Evolutionary conservation across 495 filamentous ascomycete genomes (phyloP), one percentile per base, ranked within the genome.

Genomic region (Xylaria castorea): DNA sequence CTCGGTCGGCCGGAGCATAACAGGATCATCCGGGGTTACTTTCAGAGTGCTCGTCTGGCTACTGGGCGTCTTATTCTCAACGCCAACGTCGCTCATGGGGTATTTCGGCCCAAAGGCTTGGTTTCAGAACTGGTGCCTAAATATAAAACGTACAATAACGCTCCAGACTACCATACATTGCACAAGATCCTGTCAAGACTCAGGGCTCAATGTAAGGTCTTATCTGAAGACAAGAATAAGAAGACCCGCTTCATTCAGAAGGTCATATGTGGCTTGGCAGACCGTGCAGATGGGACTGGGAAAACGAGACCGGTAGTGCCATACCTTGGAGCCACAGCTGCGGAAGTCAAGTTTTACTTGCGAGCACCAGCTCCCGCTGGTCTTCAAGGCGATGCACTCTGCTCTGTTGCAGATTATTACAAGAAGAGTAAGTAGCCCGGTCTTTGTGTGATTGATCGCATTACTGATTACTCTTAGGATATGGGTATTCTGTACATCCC

Each of bases 41-140:
- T 92, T 71, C 84, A 90, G 66, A 92, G 90, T 79, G 87, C 90
- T 20, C 89, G 91, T 30, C 83, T 87, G 0, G 90, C 89, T 11
- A 92, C 92, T 4, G 86, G 88, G 4, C 86, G 91, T 7, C 74
- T 92, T 12, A 81, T 93, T 1, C 78, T 92, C 5, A 92, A 93
- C 66, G 85, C 88, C 42, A 87, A 88, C 58, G 83, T 87, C 9
- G 81, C 82, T 7, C 83, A 87, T 55, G 83, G 81, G 11, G 80
- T 86, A 6, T 88, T 88, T 71, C 80, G 85, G 4, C 60, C 64
- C 3, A n/a, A 65, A 1, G 74, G 79, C 22, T 30, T 34, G 1
- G 69, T 85, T 0, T 57, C 51, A 2, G 50, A 76, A 1, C 40
- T 85, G 0, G 77, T 84, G 11, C 25, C 68, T 0, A 32, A 50